Conservation (phyloP, 2,329 filamentous ascomycete genomes). For the Neopestalotiopsis clavispora region DNA sequence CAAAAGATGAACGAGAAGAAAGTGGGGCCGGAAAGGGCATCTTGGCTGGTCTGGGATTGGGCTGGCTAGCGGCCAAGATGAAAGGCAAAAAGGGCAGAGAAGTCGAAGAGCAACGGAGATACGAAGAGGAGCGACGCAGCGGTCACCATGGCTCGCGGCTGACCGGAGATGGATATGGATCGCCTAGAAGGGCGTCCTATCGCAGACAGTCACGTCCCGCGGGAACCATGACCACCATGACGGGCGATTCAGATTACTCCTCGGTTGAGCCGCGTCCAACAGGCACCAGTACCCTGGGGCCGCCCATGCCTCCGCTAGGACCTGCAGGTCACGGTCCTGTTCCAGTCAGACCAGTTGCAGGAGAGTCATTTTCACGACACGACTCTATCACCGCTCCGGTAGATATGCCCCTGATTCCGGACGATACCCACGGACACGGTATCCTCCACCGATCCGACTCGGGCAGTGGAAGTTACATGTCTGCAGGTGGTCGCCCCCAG, state of each 20-base stretch:
- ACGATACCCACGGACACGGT: constrained; percentile 53
- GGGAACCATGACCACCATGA: constrained; percentile 34
- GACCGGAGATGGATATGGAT: constrained; percentile 69
- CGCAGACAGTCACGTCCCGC: constrained; percentile 31
- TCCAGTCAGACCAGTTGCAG: background rate
- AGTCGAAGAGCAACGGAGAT: constrained; percentile 52
- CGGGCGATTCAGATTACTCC: constrained; percentile 36
- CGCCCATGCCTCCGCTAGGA: constrained; percentile 44
- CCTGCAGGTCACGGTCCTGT: constrained; percentile 24
- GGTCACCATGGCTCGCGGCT: constrained; percentile 68
- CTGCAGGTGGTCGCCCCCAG: constrained; percentile 44
- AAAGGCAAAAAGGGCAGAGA: constrained; percentile 60
- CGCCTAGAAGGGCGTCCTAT: constrained; percentile 47
- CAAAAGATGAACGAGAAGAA: constrained; percentile 44
- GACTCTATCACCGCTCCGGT: constrained; percentile 36
- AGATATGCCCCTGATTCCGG: constrained; percentile 60
- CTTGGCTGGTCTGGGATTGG: constrained; percentile 67
- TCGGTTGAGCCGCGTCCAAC: constrained; percentile 45
- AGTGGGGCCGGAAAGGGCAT: constrained; percentile 62
- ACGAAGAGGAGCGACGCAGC: constrained; percentile 57
- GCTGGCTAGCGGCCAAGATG: constrained; percentile 71
- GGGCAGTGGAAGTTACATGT: constrained; percentile 48
- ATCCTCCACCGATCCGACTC: constrained; percentile 43
- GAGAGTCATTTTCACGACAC: constrained; percentile 1
- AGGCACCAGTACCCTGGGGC: constrained; percentile 35